These are phyloP conservation scores for Dothidotthia symphoricarpi DNA, from an alignment of 2,329 filamentous ascomycete species.

Conservation along the genomic window DNA sequence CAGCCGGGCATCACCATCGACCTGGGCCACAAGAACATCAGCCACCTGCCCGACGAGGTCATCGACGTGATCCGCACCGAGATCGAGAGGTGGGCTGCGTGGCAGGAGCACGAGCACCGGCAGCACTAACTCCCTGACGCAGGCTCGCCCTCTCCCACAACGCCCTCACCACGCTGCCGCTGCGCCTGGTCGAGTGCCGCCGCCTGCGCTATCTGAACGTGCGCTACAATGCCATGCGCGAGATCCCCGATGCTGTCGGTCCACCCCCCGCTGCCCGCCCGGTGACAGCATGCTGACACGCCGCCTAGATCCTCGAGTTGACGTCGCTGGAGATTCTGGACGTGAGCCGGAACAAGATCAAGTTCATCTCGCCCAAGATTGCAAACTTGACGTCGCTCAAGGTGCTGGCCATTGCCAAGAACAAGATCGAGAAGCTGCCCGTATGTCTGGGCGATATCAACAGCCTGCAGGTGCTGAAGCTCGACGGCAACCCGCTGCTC, in stretches of 20 bases:
- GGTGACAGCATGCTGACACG: constrained; percentile 8
- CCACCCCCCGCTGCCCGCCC: constrained; percentile 1
- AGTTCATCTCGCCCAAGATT: constrained; percentile 73
- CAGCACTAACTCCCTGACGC: constrained; percentile 2
- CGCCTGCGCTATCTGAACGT: constrained; percentile 79
- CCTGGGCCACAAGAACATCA: constrained; percentile 71
- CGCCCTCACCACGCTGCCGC: constrained; percentile 66
- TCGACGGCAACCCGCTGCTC: constrained; percentile 81
- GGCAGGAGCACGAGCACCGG: constrained; percentile 1
- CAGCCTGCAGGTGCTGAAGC: constrained; percentile 82
- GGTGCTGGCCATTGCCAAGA: constrained; percentile 83
- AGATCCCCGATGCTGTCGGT: constrained; percentile 65
- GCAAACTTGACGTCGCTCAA: constrained; percentile 79
- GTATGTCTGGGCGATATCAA: constrained; percentile 84
- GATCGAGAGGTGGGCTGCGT: constrained; percentile 62
- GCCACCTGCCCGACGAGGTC: constrained; percentile 68
- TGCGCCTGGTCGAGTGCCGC: constrained; percentile 71
- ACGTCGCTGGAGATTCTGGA: constrained; percentile 89
- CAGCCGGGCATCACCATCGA: constrained; percentile 73
- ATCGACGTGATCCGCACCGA: constrained; percentile 73
- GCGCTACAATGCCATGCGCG: constrained; percentile 69
- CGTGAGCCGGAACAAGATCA: constrained; percentile 83
- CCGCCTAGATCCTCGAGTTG: constrained; percentile 75
- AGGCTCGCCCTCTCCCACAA: constrained; percentile 83
- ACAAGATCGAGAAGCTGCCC: constrained; percentile 81